Conservation (phyloP, 352 stramenopile species). For the Globisporangium camurandrum region DNA sequence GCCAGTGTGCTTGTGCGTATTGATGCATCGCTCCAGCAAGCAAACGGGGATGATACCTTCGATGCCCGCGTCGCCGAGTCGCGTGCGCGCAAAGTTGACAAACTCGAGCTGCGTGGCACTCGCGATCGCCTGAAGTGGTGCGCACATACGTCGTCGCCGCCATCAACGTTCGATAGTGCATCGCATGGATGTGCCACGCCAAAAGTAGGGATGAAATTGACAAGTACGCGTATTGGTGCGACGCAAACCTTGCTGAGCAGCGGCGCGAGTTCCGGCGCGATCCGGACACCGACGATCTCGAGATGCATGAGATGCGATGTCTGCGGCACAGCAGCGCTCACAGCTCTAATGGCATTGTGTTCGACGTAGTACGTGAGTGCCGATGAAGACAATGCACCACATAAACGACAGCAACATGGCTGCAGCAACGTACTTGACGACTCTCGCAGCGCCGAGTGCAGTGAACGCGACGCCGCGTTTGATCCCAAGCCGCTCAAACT, state of each 20-base stretch:
- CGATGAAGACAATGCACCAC: background rate
- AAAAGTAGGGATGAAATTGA: too few species aligned
- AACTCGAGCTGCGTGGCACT: slow-evolving; percentile 14
- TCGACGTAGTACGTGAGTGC: background rate
- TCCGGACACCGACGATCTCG: slow-evolving; percentile 27
- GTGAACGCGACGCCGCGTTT: slow-evolving; percentile 33
- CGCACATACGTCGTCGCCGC: background rate
- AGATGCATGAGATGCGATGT: slow-evolving; percentile 22
- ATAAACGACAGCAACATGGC: background rate
- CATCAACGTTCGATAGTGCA: background rate
- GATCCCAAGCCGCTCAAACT: slow-evolving; percentile 52
- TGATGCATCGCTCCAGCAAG: background rate
- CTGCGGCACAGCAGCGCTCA: slow-evolving; percentile 21
- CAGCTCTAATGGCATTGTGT: slow-evolving; percentile 7
- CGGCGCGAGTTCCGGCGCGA: slow-evolving; percentile 11
- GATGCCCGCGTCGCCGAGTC: slow-evolving; percentile 8
- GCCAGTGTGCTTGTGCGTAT: too few species aligned
- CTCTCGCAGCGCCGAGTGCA: slow-evolving; percentile 20
- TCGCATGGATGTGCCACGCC: too few species aligned
- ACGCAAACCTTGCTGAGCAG: slow-evolving; percentile 23
- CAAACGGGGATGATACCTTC: slow-evolving; percentile 1
- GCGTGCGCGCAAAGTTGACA: slow-evolving; percentile 12
- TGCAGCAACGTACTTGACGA: slow-evolving; percentile 23
- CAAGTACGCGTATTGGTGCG: background rate
- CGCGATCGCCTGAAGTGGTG: slow-evolving; percentile 16